Evolutionary conservation across 495 filamentous ascomycete species (phyloP).

Genomic region (Margaritispora aquatica): DNA sequence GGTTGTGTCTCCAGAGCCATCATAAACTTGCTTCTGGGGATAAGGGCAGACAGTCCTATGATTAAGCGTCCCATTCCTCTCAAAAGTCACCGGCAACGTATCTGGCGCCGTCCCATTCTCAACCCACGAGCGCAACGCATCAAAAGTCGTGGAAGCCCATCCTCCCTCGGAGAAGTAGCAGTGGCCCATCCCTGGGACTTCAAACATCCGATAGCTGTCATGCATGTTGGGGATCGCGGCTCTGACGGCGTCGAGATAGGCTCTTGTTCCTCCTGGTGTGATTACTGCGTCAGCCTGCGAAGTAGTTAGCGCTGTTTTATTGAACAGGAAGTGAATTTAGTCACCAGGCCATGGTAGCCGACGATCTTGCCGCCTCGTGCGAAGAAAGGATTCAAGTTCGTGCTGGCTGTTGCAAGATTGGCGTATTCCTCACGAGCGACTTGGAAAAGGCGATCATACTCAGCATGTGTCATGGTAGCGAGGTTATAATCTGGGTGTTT

Average conservation of each 20-base stretch:
- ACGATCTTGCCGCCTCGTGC: constrained; percentile 41
- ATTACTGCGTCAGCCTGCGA: neutral
- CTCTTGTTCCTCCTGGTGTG: neutral
- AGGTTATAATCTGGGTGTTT: too few relatives aligned
- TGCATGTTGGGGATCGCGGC: neutral
- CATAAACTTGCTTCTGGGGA: neutral
- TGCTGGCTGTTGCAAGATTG: constrained; percentile 3
- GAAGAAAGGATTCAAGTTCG: constrained; percentile 34
- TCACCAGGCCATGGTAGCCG: constrained; percentile 38
- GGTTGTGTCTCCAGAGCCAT: constrained; percentile 1
- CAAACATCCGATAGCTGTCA: constrained; percentile 31
- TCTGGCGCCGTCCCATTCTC: constrained; percentile 33
- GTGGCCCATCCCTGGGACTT: constrained; percentile 30
- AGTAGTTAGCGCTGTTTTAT: neutral
- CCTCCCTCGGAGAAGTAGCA: constrained; percentile 24
- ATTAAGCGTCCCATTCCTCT: neutral
- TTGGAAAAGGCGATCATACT: too few relatives aligned
- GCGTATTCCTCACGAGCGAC: neutral
- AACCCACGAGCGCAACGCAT: constrained; percentile 35
- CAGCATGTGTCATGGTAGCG: too few relatives aligned
- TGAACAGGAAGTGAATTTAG: neutral
- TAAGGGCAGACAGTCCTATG: neutral
- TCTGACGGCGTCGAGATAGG: neutral
- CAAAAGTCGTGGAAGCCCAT: constrained; percentile 20
- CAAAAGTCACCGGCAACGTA: constrained; percentile 13